Evolutionary conservation across 163 green algal genomes (phyloP).

Genomic region (Prototheca stagnorum): DNA sequence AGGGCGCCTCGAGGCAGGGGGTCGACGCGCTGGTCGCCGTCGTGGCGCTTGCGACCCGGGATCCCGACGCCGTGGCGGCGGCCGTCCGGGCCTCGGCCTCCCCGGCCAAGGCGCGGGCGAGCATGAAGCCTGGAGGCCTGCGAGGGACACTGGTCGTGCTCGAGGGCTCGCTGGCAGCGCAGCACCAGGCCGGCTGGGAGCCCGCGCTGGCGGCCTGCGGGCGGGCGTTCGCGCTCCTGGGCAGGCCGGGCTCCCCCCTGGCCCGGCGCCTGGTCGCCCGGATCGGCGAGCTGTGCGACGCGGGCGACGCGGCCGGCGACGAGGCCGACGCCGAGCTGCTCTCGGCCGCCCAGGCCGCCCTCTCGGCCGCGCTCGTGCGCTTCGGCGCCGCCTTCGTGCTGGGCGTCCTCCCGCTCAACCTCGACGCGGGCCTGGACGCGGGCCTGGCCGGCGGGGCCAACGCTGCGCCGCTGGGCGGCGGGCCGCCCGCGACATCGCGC

Average conservation of each 20-base stretch:
- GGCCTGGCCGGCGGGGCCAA: conserved; percentile 17
- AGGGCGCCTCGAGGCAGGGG: too few relatives aligned
- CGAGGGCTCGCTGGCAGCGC: background rate
- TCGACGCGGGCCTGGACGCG: conserved; percentile 34
- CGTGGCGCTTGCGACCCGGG: too few relatives aligned
- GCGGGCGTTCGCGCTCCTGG: conserved; percentile 20
- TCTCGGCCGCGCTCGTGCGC: conserved; percentile 31
- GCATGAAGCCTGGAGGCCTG: too few relatives aligned
- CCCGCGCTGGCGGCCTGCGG: conserved; percentile 20
- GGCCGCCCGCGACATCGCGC: too few relatives aligned
- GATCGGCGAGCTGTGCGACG: conserved; percentile 37
- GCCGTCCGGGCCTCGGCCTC: too few relatives aligned
- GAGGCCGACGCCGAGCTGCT: conserved; percentile 13
- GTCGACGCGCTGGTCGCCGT: background rate
- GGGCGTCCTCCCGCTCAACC: conserved; percentile 45
- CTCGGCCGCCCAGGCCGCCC: conserved; percentile 26
- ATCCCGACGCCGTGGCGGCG: too few relatives aligned
- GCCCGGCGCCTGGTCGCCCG: conserved; percentile 24
- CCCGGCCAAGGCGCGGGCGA: too few relatives aligned
- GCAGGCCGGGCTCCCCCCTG: conserved; percentile 7
- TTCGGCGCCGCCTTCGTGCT: conserved; percentile 66
- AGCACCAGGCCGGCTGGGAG: background rate
- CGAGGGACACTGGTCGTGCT: too few relatives aligned
- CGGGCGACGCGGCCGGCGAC: conserved; percentile 7
- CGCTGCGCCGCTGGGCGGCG: too few relatives aligned